Evolutionary conservation across 2,329 filamentous ascomycete species (phyloP).

Genomic region (Pyrenophora teres): DNA sequence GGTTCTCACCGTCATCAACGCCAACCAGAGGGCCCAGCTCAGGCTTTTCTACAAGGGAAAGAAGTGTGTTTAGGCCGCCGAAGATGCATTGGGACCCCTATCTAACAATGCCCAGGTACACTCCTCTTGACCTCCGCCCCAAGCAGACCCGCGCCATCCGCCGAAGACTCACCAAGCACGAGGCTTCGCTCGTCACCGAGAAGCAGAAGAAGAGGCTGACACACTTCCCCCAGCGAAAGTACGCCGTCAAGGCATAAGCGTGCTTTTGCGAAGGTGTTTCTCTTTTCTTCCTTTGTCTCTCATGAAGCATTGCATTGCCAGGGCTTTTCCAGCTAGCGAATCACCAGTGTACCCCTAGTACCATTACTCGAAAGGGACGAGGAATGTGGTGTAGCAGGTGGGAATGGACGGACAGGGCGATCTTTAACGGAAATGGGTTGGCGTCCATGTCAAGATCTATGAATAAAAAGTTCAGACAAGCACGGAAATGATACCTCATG

Average conservation of each 20-base stretch:
- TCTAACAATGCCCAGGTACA: slow-evolving; percentile 61
- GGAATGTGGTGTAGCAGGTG: slow-evolving; percentile 39
- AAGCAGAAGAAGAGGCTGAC: slow-evolving; percentile 95
- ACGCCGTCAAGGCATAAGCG: slow-evolving; percentile 86
- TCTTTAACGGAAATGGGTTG: slow-evolving; percentile 47
- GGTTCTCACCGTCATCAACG: slow-evolving; percentile 99
- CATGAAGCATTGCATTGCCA: slow-evolving; percentile 50
- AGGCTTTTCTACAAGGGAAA: slow-evolving; percentile 98
- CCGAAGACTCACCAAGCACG: slow-evolving; percentile 89
- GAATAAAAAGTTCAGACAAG: slow-evolving; percentile 48
- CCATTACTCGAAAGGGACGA: slow-evolving; percentile 39
- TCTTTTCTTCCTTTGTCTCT: slow-evolving; percentile 46
- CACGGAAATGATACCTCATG: slow-evolving; percentile 24
- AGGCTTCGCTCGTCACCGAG: slow-evolving; percentile 80
- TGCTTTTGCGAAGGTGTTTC: slow-evolving; percentile 35
- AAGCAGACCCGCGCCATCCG: slow-evolving; percentile 99
- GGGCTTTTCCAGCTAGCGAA: slow-evolving; percentile 46
- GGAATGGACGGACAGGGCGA: slow-evolving; percentile 42
- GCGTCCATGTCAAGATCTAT: slow-evolving; percentile 50
- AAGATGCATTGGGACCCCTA: background rate
- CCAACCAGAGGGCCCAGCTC: slow-evolving; percentile 97
- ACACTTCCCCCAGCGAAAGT: slow-evolving; percentile 99
- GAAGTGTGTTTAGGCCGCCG: slow-evolving; percentile 61
- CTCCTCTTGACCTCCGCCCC: slow-evolving; percentile 94
- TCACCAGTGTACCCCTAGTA: slow-evolving; percentile 49